Evolutionary conservation across 176 grass and related monocot genomes (phyloP).

Genomic region (Oryza rufipogon): DNA sequence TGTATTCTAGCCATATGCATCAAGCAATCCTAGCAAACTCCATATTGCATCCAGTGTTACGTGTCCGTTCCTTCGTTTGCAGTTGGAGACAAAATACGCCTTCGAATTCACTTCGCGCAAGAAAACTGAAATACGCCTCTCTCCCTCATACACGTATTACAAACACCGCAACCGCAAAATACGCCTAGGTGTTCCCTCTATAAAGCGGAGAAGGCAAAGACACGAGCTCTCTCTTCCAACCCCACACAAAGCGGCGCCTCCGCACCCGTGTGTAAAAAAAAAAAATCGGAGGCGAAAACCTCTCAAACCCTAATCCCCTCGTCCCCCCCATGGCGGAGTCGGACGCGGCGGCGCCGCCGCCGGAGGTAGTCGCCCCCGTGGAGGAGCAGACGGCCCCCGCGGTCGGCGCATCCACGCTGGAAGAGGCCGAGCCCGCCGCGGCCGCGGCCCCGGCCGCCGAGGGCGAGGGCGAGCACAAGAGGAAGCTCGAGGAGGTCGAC

Average conservation of each 20-base stretch:
- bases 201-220: not conserved
- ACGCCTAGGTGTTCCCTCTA: not conserved
- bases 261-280: not conserved
- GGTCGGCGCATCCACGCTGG: not conserved
- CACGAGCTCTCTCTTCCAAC: not conserved
- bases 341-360: conserved; percentile 35
- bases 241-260: conserved; percentile 18
- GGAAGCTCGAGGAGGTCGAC: conserved; percentile 54
- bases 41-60: too few species aligned
- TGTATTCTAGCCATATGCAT: too few species aligned
- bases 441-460: not conserved
- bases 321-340: conserved; percentile 61
- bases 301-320: conserved; percentile 62
- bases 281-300: conserved; percentile 37
- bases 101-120: not conserved
- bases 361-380: conserved; percentile 35
- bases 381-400: not conserved
- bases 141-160: not conserved
- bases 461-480: conserved; percentile 50
- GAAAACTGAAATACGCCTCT: not conserved
- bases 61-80: not conserved
- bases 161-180: not conserved
- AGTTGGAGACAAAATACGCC: not conserved
- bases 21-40: too few species aligned
- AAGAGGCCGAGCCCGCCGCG: not conserved